These are phyloP conservation scores for Trichoderma hamatum DNA, from an alignment of 2,329 filamentous ascomycete genomes.

Conservation along the genomic window DNA sequence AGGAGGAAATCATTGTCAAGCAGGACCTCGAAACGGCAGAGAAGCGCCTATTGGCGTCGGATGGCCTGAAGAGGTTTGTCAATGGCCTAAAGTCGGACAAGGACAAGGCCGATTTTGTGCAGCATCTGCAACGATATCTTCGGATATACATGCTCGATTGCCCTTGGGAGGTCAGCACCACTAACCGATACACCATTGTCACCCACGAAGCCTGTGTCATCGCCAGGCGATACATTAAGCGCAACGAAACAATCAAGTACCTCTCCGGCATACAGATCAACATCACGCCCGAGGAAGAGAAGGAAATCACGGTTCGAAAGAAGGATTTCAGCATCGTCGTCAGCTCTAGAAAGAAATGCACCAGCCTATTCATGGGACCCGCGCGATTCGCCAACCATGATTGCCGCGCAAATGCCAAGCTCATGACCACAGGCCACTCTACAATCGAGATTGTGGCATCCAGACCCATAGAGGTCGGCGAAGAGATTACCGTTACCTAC, in stretches of 20 bases:
- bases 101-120: slow-evolving; percentile 83
- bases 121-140: slow-evolving; percentile 86
- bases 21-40: slow-evolving; percentile 75
- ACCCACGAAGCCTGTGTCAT: slow-evolving; percentile 87
- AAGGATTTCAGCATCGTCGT: slow-evolving; percentile 98
- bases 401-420: slow-evolving; percentile 85
- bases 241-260: slow-evolving; percentile 87
- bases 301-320: slow-evolving; percentile 74
- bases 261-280: slow-evolving; percentile 88
- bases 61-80: slow-evolving; percentile 73
- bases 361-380: slow-evolving; percentile 90
- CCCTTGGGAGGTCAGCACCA: slow-evolving; percentile 87
- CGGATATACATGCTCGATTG: slow-evolving; percentile 92
- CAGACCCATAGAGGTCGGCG: slow-evolving; percentile 78
- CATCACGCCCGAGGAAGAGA: slow-evolving; percentile 90
- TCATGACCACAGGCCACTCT: slow-evolving; percentile 80
- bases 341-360: slow-evolving; percentile 86
- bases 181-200: slow-evolving; percentile 91
- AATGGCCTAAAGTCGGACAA: slow-evolving; percentile 69
- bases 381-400: slow-evolving; percentile 98
- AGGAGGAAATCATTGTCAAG: slow-evolving; percentile 69
- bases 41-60: slow-evolving; percentile 68
- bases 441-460: slow-evolving; percentile 90
- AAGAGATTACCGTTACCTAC: slow-evolving; percentile 96
- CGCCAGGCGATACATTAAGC: slow-evolving; percentile 76